Conservation (phyloP, 805 yeast genomes). For the Osmozyma mogii region DNA sequence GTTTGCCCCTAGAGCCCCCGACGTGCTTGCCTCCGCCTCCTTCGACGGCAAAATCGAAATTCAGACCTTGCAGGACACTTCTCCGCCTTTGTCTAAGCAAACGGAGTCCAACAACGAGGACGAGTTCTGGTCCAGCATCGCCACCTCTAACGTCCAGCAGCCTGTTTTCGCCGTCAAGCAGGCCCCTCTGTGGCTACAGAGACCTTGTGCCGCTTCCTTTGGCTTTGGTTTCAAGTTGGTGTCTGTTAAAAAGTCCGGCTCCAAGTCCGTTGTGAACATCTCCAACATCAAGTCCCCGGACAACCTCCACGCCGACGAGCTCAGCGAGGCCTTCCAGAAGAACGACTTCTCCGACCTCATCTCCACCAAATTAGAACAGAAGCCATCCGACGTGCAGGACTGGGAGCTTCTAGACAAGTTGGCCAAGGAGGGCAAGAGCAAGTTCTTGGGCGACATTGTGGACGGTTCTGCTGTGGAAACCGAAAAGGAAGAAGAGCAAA, state of each 20-base stretch:
- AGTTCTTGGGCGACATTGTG: slow-evolving; percentile 32
- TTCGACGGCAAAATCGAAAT: slow-evolving; percentile 76
- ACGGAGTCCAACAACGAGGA: slow-evolving; percentile 46
- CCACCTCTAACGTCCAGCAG: slow-evolving; percentile 60
- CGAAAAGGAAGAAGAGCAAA: slow-evolving; percentile 3
- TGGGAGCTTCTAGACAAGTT: slow-evolving; percentile 57
- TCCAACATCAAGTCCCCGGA: slow-evolving; percentile 34
- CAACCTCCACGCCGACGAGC: slow-evolving; percentile 9
- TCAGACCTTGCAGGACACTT: slow-evolving; percentile 84
- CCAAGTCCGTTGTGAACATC: slow-evolving; percentile 36
- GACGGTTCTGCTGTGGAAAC: slow-evolving; percentile 13
- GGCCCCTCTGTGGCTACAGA: slow-evolving; percentile 84
- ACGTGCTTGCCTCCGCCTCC: slow-evolving; percentile 79
- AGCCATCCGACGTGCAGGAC: slow-evolving; percentile 42
- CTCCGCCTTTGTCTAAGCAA: slow-evolving; percentile 44
- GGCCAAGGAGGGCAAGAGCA: slow-evolving; percentile 41
- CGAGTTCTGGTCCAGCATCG: slow-evolving; percentile 80
- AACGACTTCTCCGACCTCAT: slow-evolving; percentile 49
- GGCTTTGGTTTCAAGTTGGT: slow-evolving; percentile 93
- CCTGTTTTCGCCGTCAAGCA: slow-evolving; percentile 66
- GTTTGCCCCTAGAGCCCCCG: slow-evolving; percentile 86
- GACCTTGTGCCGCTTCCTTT: slow-evolving; percentile 69
- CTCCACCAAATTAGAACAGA: slow-evolving; percentile 38
- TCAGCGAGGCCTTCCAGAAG: slow-evolving; percentile 50
- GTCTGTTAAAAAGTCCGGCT: slow-evolving; percentile 34